Evolutionary conservation across 805 yeast genomes (phyloP).

Genomic region (Phaffomyces opuntiae): DNA sequence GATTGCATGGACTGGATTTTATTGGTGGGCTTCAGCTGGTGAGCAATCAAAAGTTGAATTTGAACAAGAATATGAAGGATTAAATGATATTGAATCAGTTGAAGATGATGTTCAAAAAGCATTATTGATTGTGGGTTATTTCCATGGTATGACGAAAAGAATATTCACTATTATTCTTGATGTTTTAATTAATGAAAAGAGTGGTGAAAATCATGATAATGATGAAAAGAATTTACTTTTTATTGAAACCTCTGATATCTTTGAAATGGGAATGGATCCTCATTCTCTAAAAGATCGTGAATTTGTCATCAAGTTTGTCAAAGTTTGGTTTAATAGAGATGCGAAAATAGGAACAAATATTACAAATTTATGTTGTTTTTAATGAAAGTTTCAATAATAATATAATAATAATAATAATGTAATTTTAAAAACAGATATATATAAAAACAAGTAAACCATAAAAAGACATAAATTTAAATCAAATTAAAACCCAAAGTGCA

Average conservation of each 20-base stretch:
- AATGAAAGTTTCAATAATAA: neutral
- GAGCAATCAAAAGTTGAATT: slow-evolving; percentile 38
- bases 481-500: slow-evolving; percentile 33
- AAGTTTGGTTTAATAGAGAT: slow-evolving; percentile 40
- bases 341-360: slow-evolving; percentile 34
- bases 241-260: slow-evolving; percentile 31
- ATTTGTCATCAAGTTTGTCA: slow-evolving; percentile 36
- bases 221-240: slow-evolving; percentile 4
- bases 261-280: slow-evolving; percentile 56
- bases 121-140: slow-evolving; percentile 39
- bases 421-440: neutral
- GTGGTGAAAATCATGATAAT: slow-evolving; percentile 4
- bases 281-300: slow-evolving; percentile 37
- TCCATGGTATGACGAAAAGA: slow-evolving; percentile 41
- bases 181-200: slow-evolving; percentile 28
- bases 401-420: neutral
- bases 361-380: slow-evolving; percentile 28
- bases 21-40: slow-evolving; percentile 90
- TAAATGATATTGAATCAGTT: slow-evolving; percentile 12
- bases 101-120: slow-evolving; percentile 20
- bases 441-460: neutral
- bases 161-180: slow-evolving; percentile 33
- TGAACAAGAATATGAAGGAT: slow-evolving; percentile 34
- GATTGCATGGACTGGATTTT: slow-evolving; percentile 58
- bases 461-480: neutral